Conservation (phyloP, 345 rosid species). For the Cardamine chenopodiifolia region DNA sequence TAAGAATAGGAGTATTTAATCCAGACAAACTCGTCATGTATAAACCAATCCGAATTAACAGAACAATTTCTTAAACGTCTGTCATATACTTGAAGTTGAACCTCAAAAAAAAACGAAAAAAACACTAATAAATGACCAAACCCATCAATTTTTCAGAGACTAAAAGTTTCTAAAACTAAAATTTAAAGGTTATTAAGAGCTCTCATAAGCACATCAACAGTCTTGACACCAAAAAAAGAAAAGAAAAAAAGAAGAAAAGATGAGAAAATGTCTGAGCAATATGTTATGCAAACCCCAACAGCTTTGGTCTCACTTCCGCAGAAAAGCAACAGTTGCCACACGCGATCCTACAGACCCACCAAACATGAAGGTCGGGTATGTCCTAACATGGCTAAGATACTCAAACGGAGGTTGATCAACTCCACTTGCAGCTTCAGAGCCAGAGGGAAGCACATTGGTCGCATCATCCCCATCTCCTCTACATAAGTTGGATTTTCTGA, state of each 20-base stretch:
- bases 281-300: slow-evolving; percentile 14
- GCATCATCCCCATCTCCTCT: slow-evolving; percentile 42
- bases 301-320: slow-evolving; percentile 52
- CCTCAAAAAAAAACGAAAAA: too few species aligned
- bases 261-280: not conserved
- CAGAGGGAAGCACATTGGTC: slow-evolving; percentile 33
- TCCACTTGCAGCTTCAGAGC: slow-evolving; percentile 47
- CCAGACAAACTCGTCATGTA: too few species aligned
- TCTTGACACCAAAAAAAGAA: not conserved
- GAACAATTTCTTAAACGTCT: too few species aligned
- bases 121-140: slow-evolving; percentile 19
- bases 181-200: slow-evolving; percentile 16
- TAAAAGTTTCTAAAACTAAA: not conserved
- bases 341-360: slow-evolving; percentile 89
- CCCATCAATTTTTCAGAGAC: not conserved
- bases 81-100: too few species aligned
- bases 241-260: not conserved
- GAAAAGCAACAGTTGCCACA: slow-evolving; percentile 91
- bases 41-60: too few species aligned
- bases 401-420: slow-evolving; percentile 51
- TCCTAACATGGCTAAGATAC: slow-evolving; percentile 76
- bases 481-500: slow-evolving; percentile 46
- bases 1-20: too few species aligned
- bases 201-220: slow-evolving; percentile 23
- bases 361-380: slow-evolving; percentile 87